Evolutionary conservation across 2,329 filamentous ascomycete species (phyloP).

Genomic region (Ceratocystiopsis sp.): DNA sequence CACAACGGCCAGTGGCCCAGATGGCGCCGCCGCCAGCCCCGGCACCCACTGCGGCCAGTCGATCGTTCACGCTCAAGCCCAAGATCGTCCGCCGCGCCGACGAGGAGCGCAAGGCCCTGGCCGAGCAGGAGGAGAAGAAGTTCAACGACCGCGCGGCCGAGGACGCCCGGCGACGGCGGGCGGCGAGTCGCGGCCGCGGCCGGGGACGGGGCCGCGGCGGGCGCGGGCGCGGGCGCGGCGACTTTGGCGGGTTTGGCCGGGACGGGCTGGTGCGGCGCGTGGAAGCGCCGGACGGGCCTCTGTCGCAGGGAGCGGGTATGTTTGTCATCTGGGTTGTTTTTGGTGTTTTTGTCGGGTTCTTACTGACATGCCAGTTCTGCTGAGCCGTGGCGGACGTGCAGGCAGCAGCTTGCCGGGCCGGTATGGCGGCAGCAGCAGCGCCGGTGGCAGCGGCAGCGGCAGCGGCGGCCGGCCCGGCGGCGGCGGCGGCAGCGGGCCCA

Average conservation of each 20-base stretch:
- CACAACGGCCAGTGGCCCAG: conserved; percentile 3
- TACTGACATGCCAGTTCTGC: no score
- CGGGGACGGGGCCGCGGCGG: conserved; percentile 12
- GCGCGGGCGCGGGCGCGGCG: conserved; percentile 14
- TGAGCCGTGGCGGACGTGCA: no score
- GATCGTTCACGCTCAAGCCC: conserved; percentile 16
- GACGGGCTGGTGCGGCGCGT: conserved; percentile 15
- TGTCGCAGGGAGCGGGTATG: conserved; percentile 16
- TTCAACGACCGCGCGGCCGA: conserved; percentile 15
- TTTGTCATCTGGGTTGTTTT: background rate
- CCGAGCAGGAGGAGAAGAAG: conserved; percentile 17
- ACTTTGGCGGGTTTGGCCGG: conserved; percentile 10
- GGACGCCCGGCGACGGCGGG: conserved; percentile 14
- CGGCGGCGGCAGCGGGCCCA: conserved; percentile 5
- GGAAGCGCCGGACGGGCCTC: conserved; percentile 18
- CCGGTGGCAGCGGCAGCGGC: conserved; percentile 7
- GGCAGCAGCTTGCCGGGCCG: background rate
- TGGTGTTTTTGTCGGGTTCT: no score
- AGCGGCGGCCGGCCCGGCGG: conserved; percentile 14
- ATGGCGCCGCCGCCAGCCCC: background rate
- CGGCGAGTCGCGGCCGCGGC: conserved; percentile 12
- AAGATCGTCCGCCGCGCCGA: conserved; percentile 18
- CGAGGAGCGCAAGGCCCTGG: conserved; percentile 19
- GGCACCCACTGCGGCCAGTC: background rate
- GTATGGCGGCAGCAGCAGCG: conserved; percentile 5